Evolutionary conservation across 148 eudicot genomes (phyloP).

Genomic region (Pharnaceum exiguum): DNA sequence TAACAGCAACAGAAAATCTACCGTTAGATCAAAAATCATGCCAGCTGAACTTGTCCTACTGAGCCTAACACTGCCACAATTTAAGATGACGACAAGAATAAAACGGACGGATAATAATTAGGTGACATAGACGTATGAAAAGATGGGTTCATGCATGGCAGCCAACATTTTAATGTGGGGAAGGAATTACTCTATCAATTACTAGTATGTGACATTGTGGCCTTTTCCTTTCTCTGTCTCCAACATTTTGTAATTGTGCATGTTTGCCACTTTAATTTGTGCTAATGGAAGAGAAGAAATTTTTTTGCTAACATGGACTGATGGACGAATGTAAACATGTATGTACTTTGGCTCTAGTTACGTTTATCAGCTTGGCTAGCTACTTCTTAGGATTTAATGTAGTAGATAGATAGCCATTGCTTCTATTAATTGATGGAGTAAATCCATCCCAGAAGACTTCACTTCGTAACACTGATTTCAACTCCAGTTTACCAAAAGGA

Average conservation of each 20-base stretch:
- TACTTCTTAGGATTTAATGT: too few relatives aligned
- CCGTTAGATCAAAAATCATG: too few relatives aligned
- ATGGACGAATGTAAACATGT: slow-evolving; percentile 19
- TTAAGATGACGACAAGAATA: slow-evolving; percentile 14
- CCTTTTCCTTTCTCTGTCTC: not conserved
- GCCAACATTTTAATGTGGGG: slow-evolving; percentile 35
- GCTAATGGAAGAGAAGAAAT: slow-evolving; percentile 13
- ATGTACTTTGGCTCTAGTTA: too few relatives aligned
- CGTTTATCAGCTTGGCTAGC: too few relatives aligned
- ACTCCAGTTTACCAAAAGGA: too few relatives aligned
- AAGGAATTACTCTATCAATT: slow-evolving; percentile 1
- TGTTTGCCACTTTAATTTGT: slow-evolving; percentile 56
- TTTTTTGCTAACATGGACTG: slow-evolving; percentile 37
- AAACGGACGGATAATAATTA: not conserved
- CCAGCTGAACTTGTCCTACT: not conserved
- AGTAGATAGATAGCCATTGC: too few relatives aligned
- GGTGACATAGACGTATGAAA: slow-evolving; percentile 16
- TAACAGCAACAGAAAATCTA: too few relatives aligned
- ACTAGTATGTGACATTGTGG: not conserved
- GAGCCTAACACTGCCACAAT: slow-evolving; percentile 9
- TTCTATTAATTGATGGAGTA: too few relatives aligned
- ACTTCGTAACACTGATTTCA: too few relatives aligned
- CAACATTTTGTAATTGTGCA: slow-evolving; percentile 26
- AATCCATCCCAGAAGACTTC: too few relatives aligned
- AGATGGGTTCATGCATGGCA: slow-evolving; percentile 28